Evolutionary conservation across 192 early-diverging fungal species (phyloP), one percentile per base, ranked within the genome.

Genomic region (Endogone sp.): DNA sequence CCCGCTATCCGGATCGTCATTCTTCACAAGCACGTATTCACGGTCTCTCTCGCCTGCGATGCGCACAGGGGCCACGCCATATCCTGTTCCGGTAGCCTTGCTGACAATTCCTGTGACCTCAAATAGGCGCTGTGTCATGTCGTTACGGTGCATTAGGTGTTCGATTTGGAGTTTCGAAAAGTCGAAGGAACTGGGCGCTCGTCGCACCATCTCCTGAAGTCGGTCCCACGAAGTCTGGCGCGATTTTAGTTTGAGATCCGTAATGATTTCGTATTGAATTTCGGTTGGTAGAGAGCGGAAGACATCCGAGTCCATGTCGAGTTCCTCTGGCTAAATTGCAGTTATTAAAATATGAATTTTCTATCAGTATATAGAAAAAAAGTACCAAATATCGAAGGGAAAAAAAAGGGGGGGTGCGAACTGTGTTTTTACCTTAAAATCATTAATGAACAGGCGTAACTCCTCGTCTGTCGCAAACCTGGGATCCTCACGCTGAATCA

Each of bases 151-250:
- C 21, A 93, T 86, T 20, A 98, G 81, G 22, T 91, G 79, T 23
- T 92, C 75, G 68, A 99, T 96, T 71, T 99, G 98, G 56, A 91
- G 78, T 57, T 89, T 84, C 61, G 92, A 94, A 76, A 99, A 99
- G 67, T 99, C 95, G 56, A 91, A 69, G 0, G 94, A 84, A 2
- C 84, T 93, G 10, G 82, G 78, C n/a, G 92, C 85, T 2, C 82
- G 81, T 31, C 82, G 67, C 2, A 68, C 32, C 91, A 99, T 93
- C 44, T 84, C 75, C 61, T 88, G 81, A 4, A 94, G 79, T 3
- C 92, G 85, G 20, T 84, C 80, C 68, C 86, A 88, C 13, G 91
- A 90, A 0, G 93, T 89, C 66, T 91, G 87, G 2, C 98, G 85
- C 4, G 92, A 92, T 49, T 86, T 86, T 11, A 84, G 76, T 64